Base-by-base conservation (phyloP, 305 asterid genomes). In the Fraxinus dipetala region DNA sequence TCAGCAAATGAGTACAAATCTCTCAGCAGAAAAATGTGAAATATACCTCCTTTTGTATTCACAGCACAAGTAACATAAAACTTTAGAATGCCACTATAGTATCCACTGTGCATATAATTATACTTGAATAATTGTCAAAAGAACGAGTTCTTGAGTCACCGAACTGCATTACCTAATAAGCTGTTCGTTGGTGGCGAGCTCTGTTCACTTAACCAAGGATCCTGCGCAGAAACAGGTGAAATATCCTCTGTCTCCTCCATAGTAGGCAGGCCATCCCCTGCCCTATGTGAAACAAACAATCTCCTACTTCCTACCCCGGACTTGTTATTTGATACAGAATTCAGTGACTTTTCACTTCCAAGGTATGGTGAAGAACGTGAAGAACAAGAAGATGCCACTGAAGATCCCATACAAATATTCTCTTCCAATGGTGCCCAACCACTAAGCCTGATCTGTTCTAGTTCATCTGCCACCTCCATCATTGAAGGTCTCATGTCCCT, bases 381-480 rank as follows among this genome's bases (percentile, higher is more conserved):
- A 3, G 99, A 93, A 75, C 98, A 90, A 18, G 93, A 87, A 6
- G 98, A 94, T 18, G 91, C 92, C 43, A 86, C 93, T 0, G 98
- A 92, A 9, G 97, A 93, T 70, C 91, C 92, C 89, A 88, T 81
- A 45, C 87, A 84, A 31, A 85, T 76, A 72, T 83, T 88, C 32
- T 94, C 99, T 2, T 93, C 99, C 82, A 89, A 31, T 0, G 97
- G 91, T 1, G 94, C 97, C 97, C 98, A 93, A 48, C 93, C 89
- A 61, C 98, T 91, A 20, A 87, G 82, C 89, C 94, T 84, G 79
- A 96, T 88, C 88, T 90, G 98, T 87, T 94, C 97, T 22, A 94
- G 90, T 88, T 96, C 99, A 0, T 93, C 99, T 4, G 98, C 97
- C 83, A 96, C 98, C 84, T 96, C 99, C 90, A 85, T 87, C 99